These are phyloP conservation scores for Ogataea zsoltii DNA, from an alignment of 805 yeast species.

Conservation along the genomic window DNA sequence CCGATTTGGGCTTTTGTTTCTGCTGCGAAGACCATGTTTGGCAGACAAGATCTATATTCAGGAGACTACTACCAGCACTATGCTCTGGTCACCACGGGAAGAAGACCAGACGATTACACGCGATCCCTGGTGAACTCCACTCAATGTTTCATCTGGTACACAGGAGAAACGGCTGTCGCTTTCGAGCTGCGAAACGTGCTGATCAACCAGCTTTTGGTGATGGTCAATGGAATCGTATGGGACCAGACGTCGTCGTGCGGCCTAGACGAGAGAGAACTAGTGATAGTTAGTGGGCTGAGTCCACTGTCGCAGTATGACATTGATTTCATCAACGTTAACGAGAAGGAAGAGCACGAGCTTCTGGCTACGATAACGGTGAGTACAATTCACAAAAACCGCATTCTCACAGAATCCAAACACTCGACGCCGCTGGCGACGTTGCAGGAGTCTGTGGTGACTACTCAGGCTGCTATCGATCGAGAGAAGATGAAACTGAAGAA, in stretches of 20 bases:
- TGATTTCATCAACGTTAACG: conserved; percentile 41
- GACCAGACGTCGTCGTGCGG: conserved; percentile 59
- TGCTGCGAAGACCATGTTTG: conserved; percentile 50
- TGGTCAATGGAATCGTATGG: conserved; percentile 71
- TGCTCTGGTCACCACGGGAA: conserved; percentile 39
- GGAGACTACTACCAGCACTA: conserved; percentile 39
- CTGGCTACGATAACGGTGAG: conserved; percentile 36
- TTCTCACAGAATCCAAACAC: conserved; percentile 35
- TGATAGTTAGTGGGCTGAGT: conserved; percentile 64
- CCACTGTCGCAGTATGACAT: conserved; percentile 67
- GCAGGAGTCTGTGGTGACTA: conserved; percentile 64
- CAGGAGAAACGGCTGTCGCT: conserved; percentile 52
- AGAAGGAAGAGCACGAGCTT: conserved; percentile 30
- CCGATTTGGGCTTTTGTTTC: conserved; percentile 57
- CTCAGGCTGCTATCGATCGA: conserved; percentile 57
- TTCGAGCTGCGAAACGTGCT: conserved; percentile 49
- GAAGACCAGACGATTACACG: conserved; percentile 30
- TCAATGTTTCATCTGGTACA: conserved; percentile 46
- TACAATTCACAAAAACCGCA: conserved; percentile 35
- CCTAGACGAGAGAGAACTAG: conserved; percentile 46
- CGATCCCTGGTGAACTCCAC: conserved; percentile 27
- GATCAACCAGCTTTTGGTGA: conserved; percentile 43
- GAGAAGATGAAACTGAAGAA: conserved; percentile 60
- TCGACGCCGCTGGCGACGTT: conserved; percentile 62
- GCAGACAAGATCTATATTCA: conserved; percentile 45